Percentiles rank a stretch among this genome's conserved stretches.
phyloP scores from a whole-genome alignment of 1,284 basidiomycete genomes.

The Flammula alnicola region DNA sequence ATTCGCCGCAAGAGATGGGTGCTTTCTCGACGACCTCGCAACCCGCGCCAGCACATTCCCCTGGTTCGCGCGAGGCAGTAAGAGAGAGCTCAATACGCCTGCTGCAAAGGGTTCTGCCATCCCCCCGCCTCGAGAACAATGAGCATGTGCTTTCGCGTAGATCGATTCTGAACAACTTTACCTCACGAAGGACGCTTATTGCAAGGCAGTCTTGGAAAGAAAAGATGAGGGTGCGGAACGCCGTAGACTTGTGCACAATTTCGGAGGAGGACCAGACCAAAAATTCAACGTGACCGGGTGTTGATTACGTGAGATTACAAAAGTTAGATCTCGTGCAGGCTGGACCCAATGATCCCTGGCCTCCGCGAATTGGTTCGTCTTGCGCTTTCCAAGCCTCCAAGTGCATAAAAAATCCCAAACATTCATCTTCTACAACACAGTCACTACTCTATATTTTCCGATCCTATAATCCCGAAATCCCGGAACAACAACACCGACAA shows the following conservation, averaged over 20 bases:
- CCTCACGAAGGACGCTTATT: too few species aligned
- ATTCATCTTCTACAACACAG: constrained; percentile 8
- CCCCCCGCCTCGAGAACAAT: not conserved
- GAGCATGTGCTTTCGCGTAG: too few species aligned
- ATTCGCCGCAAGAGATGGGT: constrained; percentile 39
- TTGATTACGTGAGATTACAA: not conserved
- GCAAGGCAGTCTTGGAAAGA: too few species aligned
- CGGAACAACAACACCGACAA: not conserved
- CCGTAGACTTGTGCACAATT: not conserved
- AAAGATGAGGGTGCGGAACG: too few species aligned
- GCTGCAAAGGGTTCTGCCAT: constrained; percentile 48
- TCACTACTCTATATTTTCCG: not conserved
- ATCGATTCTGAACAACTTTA: too few species aligned
- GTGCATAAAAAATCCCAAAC: constrained; percentile 8
- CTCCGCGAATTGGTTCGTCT: not conserved
- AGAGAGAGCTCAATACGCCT: constrained; percentile 53
- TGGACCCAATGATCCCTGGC: too few species aligned
- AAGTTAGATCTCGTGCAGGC: too few species aligned
- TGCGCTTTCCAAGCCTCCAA: not conserved
- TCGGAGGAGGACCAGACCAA: constrained; percentile 1
- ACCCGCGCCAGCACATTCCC: constrained; percentile 32
- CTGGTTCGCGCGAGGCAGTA: constrained; percentile 45
- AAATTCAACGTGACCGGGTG: constrained; percentile 13
- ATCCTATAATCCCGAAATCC: not conserved
- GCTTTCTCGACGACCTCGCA: constrained; percentile 31